These are phyloP conservation scores for Vitis rotundifolia DNA, from an alignment of 164 flowering plant genomes.

Conservation along the genomic window DNA sequence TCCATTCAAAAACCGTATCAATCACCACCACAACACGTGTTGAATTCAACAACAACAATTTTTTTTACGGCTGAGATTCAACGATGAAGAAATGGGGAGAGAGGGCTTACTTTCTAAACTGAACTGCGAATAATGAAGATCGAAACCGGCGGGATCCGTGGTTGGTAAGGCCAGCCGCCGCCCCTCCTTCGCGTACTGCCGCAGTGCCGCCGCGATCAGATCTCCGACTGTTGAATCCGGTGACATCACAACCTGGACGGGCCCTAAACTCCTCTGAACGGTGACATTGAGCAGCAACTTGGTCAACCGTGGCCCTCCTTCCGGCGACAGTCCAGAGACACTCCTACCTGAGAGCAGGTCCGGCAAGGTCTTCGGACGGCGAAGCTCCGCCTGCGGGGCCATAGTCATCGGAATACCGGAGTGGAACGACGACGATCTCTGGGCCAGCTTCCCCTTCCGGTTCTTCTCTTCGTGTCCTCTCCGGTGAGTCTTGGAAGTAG, in stretches of 20 bases:
- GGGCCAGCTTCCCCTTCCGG: constrained; percentile 40
- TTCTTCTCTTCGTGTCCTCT: constrained; percentile 38
- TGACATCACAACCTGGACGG: constrained; percentile 70
- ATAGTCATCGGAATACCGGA: constrained; percentile 27
- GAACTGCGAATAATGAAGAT: constrained; percentile 91
- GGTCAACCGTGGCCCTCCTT: constrained; percentile 40
- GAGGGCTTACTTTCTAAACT: constrained; percentile 71
- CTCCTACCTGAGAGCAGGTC: constrained; percentile 1
- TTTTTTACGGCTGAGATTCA: neutral
- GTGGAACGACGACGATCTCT: constrained; percentile 71
- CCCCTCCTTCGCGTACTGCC: constrained; percentile 69
- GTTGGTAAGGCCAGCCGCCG: constrained; percentile 67
- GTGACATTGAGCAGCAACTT: constrained; percentile 83
- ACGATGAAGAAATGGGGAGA: neutral
- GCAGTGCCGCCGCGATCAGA: constrained; percentile 50
- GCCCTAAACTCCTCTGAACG: constrained; percentile 69
- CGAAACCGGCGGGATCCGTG: constrained; percentile 45
- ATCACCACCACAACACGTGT: constrained; percentile 7
- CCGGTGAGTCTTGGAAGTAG: constrained; percentile 34
- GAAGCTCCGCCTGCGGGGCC: constrained; percentile 5
- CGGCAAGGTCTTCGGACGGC: neutral
- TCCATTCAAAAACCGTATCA: neutral
- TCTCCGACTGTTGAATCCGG: constrained; percentile 73
- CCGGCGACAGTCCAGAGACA: constrained; percentile 10
- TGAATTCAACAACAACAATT: neutral